phyloP scores from a whole-genome alignment of 1,139 yeast genomes.

The Debaryomyces nepalensis region DNA sequence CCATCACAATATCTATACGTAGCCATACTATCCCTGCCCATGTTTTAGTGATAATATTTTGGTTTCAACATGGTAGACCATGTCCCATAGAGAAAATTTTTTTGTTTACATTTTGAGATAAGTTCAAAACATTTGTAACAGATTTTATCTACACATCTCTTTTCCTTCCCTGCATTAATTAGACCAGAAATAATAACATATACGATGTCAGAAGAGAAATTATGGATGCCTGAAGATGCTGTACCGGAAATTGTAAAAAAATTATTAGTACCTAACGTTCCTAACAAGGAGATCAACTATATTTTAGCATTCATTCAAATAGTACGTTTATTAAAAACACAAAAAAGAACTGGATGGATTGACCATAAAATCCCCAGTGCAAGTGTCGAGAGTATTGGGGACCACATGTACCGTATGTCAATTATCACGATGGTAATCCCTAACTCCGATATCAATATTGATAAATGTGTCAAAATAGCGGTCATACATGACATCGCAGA shows the following conservation, averaged over 20 bases:
- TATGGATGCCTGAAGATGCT: slow-evolving; percentile 65
- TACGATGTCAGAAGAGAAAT: slow-evolving; percentile 11
- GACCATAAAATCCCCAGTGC: slow-evolving; percentile 63
- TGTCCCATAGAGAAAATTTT: slow-evolving; percentile 2
- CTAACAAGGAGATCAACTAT: slow-evolving; percentile 43
- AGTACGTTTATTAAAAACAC: slow-evolving; percentile 73
- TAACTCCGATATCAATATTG: slow-evolving; percentile 34
- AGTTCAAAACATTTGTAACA: not conserved
- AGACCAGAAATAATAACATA: not conserved
- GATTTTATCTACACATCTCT: not conserved
- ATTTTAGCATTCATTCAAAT: slow-evolving; percentile 77
- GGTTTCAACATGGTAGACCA: not conserved
- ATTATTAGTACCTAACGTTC: slow-evolving; percentile 37
- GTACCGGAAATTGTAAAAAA: slow-evolving; percentile 57
- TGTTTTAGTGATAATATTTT: too few relatives aligned
- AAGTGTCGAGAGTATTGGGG: slow-evolving; percentile 76
- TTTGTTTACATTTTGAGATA: slow-evolving; percentile 10
- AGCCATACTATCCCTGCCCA: too few relatives aligned
- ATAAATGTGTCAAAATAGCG: slow-evolving; percentile 82
- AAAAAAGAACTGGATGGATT: slow-evolving; percentile 93
- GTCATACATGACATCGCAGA: slow-evolving; percentile 95
- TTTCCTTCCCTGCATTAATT: not conserved
- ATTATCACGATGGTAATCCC: slow-evolving; percentile 78
- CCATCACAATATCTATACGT: not conserved
- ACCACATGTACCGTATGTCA: slow-evolving; percentile 98